Evolutionary conservation across 2,329 filamentous ascomycete species (phyloP).

Genomic region (Fusarium nanum): DNA sequence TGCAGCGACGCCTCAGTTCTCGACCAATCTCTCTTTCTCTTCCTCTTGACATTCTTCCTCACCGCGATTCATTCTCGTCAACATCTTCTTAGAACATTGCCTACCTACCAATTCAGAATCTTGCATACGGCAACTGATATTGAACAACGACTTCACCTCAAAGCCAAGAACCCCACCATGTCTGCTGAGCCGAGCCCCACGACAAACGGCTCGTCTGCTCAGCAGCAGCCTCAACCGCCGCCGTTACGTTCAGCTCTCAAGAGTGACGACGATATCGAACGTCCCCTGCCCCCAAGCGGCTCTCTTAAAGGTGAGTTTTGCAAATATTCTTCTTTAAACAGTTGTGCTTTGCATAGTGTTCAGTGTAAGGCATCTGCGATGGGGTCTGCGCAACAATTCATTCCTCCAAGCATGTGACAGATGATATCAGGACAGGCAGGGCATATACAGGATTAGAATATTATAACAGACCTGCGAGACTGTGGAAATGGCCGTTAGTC

Average conservation of each 20-base stretch:
- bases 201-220: conserved; percentile 34
- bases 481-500: neutral
- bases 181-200: conserved; percentile 43
- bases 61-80: conserved; percentile 12
- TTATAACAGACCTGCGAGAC: neutral
- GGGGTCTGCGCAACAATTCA: conserved; percentile 17
- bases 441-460: neutral
- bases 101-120: neutral
- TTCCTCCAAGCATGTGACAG: conserved; percentile 9
- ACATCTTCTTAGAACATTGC: neutral
- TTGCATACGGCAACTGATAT: neutral
- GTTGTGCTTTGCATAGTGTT: neutral
- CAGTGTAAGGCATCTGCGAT: neutral
- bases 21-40: conserved; percentile 22
- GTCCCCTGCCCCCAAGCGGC: conserved; percentile 52
- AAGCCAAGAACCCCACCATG: conserved; percentile 39
- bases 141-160: neutral
- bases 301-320: conserved; percentile 58
- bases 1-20: conserved; percentile 38
- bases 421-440: conserved; percentile 1
- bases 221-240: conserved; percentile 36
- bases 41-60: conserved; percentile 14
- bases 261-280: conserved; percentile 56
- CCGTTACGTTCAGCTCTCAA: conserved; percentile 60
- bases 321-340: neutral